phyloP scores from a whole-genome alignment of 768 basidiomycete species.

The Pisolithus marmoratus region DNA sequence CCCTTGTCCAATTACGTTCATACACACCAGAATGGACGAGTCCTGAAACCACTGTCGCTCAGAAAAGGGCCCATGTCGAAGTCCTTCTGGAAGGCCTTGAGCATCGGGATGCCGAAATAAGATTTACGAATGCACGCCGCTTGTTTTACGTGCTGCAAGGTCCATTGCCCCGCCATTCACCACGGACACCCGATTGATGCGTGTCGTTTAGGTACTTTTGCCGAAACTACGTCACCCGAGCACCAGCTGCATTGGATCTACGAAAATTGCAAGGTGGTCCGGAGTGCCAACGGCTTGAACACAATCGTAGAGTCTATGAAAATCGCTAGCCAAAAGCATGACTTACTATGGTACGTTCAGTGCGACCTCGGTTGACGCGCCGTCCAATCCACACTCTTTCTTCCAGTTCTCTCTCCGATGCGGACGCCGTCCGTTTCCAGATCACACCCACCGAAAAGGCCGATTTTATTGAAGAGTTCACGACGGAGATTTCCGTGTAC shows the following conservation, averaged over 20 bases:
- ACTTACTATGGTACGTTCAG: constrained; percentile 62
- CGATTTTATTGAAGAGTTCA: constrained; percentile 83
- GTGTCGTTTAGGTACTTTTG: constrained; percentile 66
- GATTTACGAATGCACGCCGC: constrained; percentile 82
- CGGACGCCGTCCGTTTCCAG: constrained; percentile 64
- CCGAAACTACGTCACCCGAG: constrained; percentile 86
- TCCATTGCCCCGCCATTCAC: constrained; percentile 19
- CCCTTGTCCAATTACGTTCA: neutral
- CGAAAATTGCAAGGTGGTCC: constrained; percentile 85
- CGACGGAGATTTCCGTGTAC: constrained; percentile 89
- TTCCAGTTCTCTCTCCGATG: constrained; percentile 67
- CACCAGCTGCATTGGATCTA: constrained; percentile 96
- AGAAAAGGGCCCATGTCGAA: constrained; percentile 71
- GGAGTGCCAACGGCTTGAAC: constrained; percentile 76
- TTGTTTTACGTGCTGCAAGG: constrained; percentile 93
- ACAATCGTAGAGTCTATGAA: constrained; percentile 85
- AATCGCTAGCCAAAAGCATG: constrained; percentile 83
- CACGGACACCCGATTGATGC: constrained; percentile 6
- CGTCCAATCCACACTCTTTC: constrained; percentile 6
- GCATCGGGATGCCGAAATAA: constrained; percentile 75
- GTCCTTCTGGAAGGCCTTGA: constrained; percentile 82
- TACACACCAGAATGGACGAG: constrained; percentile 66
- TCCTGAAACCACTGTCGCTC: constrained; percentile 43
- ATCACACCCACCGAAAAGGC: constrained; percentile 65
- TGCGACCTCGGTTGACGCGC: neutral